Conservation (phyloP, 2,329 filamentous ascomycete genomes). For the Aspergillus amoenus region DNA sequence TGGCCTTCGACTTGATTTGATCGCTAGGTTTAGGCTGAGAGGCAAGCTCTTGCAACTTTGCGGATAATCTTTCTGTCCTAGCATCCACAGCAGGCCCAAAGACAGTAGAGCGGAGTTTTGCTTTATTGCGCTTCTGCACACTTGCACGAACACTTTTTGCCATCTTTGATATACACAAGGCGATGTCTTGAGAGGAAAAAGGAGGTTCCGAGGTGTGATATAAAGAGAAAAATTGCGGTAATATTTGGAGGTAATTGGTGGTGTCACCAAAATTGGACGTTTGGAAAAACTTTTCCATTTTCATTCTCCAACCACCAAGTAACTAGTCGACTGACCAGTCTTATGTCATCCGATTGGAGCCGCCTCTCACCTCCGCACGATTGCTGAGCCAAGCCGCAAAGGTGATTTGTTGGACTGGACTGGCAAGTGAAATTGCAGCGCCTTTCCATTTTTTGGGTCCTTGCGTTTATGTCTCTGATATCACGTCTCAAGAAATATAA, state of each 20-base stretch:
- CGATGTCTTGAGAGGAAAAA: background rate
- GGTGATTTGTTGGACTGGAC: background rate
- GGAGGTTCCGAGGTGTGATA: background rate
- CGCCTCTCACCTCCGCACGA: constrained; percentile 21
- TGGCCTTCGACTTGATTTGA: constrained; percentile 44
- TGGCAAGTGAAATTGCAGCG: background rate
- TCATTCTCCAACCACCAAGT: background rate
- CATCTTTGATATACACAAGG: constrained; percentile 56
- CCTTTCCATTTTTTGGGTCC: background rate
- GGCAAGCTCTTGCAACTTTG: constrained; percentile 79
- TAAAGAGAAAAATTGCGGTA: background rate
- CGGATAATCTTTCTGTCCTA: constrained; percentile 77
- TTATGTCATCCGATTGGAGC: constrained; percentile 36
- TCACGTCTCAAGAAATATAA: background rate
- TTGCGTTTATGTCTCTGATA: background rate
- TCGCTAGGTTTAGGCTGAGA: constrained; percentile 68
- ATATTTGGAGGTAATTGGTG: background rate
- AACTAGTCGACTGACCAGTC: constrained; percentile 8
- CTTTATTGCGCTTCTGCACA: constrained; percentile 78
- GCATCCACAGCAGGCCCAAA: constrained; percentile 81
- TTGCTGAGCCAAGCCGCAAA: constrained; percentile 1
- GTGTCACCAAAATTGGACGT: background rate
- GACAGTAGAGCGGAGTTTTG: constrained; percentile 73
- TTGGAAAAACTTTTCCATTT: constrained; percentile 4
- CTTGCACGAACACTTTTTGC: constrained; percentile 83